Evolutionary conservation across 805 yeast genomes (phyloP).

Genomic region (Saturnispora sanitii): DNA sequence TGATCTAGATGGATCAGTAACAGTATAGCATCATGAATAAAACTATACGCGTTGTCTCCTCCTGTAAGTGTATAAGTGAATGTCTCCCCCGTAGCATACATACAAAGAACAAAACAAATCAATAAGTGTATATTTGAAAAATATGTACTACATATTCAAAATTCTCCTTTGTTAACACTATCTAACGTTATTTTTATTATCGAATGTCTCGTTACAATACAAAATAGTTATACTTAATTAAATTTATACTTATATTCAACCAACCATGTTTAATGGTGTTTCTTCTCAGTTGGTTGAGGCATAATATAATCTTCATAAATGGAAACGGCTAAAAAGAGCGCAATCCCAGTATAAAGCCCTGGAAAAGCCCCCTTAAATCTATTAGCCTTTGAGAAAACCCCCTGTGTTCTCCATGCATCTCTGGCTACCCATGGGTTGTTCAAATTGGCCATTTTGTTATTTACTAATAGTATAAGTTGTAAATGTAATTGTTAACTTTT

Average conservation of each 20-base stretch:
- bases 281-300: constrained; percentile 14
- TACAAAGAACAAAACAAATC: neutral
- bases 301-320: constrained; percentile 49
- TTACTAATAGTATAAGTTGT: too few relatives aligned
- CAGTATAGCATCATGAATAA: constrained; percentile 1
- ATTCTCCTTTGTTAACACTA: too few relatives aligned
- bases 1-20: constrained; percentile 3
- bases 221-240: too few relatives aligned
- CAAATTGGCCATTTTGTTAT: constrained; percentile 20
- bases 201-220: too few relatives aligned
- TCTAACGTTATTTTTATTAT: too few relatives aligned
- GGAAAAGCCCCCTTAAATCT: constrained; percentile 68
- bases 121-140: too few relatives aligned
- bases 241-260: too few relatives aligned
- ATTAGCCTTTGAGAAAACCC: constrained; percentile 63
- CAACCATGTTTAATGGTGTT: constrained; percentile 1
- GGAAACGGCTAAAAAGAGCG: constrained; percentile 58
- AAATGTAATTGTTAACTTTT: too few relatives aligned
- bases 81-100: constrained; percentile 7
- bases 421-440: constrained; percentile 40
- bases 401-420: constrained; percentile 88
- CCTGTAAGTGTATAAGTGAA: too few relatives aligned
- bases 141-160: too few relatives aligned
- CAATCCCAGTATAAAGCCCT: constrained; percentile 70
- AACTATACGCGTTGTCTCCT: neutral